Conservation (phyloP, 257 asterid genomes). For the Scutellaria barbata region DNA sequence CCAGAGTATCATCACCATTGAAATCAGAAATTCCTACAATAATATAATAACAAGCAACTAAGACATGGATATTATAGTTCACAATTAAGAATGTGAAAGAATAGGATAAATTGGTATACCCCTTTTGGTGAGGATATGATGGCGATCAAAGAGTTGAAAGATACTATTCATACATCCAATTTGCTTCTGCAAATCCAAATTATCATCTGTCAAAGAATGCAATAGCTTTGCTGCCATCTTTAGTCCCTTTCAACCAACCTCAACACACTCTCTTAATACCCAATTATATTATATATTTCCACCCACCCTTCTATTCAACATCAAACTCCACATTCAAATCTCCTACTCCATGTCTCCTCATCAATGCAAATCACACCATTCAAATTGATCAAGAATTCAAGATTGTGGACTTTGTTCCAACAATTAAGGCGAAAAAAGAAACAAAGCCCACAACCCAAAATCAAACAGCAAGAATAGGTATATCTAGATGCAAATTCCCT, state of each 20-base stretch:
- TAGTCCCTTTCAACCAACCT: conserved; percentile 32
- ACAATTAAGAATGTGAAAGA: too few species aligned
- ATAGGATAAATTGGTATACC: conserved; percentile 48
- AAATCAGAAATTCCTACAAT: conserved; percentile 60
- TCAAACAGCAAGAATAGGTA: conserved; percentile 25
- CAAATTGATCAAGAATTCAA: conserved; percentile 11
- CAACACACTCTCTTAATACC: conserved; percentile 1
- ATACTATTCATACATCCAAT: conserved; percentile 94
- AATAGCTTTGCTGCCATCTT: conserved; percentile 85
- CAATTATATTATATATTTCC: not conserved
- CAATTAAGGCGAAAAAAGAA: conserved; percentile 12
- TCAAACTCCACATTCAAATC: conserved; percentile 1
- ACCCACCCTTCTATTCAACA: conserved; percentile 23
- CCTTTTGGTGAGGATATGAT: conserved; percentile 48
- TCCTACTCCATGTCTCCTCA: not conserved
- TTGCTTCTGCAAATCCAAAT: conserved; percentile 82
- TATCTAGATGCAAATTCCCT: conserved; percentile 47
- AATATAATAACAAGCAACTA: conserved; percentile 2
- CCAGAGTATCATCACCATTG: conserved; percentile 39
- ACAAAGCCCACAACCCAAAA: conserved; percentile 47
- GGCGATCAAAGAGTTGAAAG: conserved; percentile 85
- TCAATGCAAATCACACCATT: not conserved
- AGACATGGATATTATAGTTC: not conserved
- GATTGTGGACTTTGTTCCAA: not conserved
- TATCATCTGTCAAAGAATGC: conserved; percentile 84